Evolutionary conservation across 2,329 filamentous ascomycete species (phyloP), one percentile per base, ranked within the genome.

Genomic region (Cordyceps militaris): DNA sequence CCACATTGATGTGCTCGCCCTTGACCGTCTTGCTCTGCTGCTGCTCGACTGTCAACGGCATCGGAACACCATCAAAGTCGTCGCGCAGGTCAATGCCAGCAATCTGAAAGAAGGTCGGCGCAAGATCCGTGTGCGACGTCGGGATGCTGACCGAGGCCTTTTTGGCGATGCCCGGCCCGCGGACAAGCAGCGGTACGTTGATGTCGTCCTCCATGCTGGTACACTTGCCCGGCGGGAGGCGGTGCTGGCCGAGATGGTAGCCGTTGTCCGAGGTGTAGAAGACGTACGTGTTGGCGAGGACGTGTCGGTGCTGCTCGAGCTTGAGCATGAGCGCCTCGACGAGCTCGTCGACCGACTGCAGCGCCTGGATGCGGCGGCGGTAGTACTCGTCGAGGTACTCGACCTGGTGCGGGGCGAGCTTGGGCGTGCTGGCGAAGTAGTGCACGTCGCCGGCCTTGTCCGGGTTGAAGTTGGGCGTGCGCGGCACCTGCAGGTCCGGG

Each of bases 401-500:
- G 14, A 83, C 64, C 1, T 73, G 67, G 0, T 72, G 68, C 1
- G 73, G 67, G 11, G 67, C 75, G 44, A 78, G 71, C 56, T 70
- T 67, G 0, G 71, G 66, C 5, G 81, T 21, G n/a, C n/a, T 52
- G n/a, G 30, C 30, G 8, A 51, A 34, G 9, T 67, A 69, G 1
- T 13, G 14, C 1, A 8, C 19, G 21, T 1, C 26, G 38, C 71
- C 38, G 67, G 81, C 79, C 61, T 74, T 70, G 3, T 82, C 76
- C 0, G 86, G 85, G 62, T 91, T 90, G 69, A 89, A 90, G 66
- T 83, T 82, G 0, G 75, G 71, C 0, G 79, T 84, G 9, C 87
- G 74, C 0, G 87, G 87, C 0, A 88, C 79, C 23, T 74, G 79
- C 0, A 75, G 78, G 28, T 81, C 77, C 2, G 76, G 67, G 66